These are phyloP conservation scores for Paracoccidioides lutzii DNA, from an alignment of 2,329 filamentous ascomycete genomes.

Conservation along the genomic window DNA sequence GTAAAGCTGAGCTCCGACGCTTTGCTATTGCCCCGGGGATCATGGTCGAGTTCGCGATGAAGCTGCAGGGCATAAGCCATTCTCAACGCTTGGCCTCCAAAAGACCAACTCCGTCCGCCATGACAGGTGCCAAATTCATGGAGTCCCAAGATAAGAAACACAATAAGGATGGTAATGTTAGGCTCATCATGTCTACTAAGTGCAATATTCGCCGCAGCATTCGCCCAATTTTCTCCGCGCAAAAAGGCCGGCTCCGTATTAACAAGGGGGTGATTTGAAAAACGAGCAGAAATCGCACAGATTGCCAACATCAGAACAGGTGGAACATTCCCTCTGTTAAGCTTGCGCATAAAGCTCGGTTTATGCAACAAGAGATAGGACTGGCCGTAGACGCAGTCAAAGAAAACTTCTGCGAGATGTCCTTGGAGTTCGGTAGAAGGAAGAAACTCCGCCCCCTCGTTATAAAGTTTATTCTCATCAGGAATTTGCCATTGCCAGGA, in stretches of 20 bases:
- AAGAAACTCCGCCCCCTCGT: constrained; percentile 69
- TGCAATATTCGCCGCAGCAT: constrained; percentile 73
- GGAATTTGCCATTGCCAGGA: constrained; percentile 48
- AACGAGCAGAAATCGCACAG: constrained; percentile 88
- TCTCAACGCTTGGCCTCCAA: constrained; percentile 85
- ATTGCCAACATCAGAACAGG: constrained; percentile 88
- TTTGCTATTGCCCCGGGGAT: constrained; percentile 53
- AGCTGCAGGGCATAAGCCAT: constrained; percentile 96
- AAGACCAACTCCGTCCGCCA: constrained; percentile 87
- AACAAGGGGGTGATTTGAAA: constrained; percentile 76
- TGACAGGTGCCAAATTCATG: constrained; percentile 97
- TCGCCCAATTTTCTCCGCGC: constrained; percentile 83
- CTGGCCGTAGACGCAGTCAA: constrained; percentile 90
- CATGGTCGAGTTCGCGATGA: constrained; percentile 78
- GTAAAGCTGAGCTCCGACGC: constrained; percentile 66
- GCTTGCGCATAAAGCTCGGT: constrained; percentile 85
- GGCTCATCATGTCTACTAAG: constrained; percentile 82
- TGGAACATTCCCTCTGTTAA: constrained; percentile 62
- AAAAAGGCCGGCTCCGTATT: constrained; percentile 67
- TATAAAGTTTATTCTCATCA: constrained; percentile 64
- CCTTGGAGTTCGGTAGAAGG: constrained; percentile 82
- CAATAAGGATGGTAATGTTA: constrained; percentile 90
- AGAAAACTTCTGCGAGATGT: constrained; percentile 87
- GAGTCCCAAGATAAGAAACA: constrained; percentile 72
- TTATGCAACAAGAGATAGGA: constrained; percentile 92